Evolutionary conservation across 176 grass and related monocot species (phyloP).

Genomic region (Triticum dicoccoides): DNA sequence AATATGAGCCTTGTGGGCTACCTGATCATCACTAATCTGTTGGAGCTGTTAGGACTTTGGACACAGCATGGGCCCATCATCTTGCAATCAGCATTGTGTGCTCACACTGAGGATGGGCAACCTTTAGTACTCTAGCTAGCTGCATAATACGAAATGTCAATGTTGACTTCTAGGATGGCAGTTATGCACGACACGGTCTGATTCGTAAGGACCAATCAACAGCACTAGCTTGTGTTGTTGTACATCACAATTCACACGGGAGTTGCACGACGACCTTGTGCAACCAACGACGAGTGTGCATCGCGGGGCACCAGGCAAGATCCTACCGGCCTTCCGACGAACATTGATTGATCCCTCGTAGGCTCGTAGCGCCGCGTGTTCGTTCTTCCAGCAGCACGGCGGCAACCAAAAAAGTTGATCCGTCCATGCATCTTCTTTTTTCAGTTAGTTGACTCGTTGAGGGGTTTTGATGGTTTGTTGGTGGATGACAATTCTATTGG

Average conservation of each 20-base stretch:
- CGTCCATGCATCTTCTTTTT: not conserved
- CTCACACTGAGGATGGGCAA: not conserved
- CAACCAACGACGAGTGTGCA: not conserved
- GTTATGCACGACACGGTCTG: not conserved
- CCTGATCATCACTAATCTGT: not conserved
- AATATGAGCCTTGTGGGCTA: not conserved
- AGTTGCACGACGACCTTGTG: not conserved
- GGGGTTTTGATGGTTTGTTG: not conserved
- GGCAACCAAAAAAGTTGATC: not conserved
- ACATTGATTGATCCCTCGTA: not conserved
- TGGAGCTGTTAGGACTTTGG: not conserved
- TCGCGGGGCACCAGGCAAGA: not conserved
- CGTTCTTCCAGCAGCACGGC: not conserved
- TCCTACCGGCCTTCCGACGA: not conserved
- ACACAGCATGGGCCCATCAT: not conserved
- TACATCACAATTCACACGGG: not conserved
- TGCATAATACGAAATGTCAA: not conserved
- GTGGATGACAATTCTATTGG: no score
- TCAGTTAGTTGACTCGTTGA: not conserved
- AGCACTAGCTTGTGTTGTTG: not conserved
- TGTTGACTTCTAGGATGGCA: not conserved
- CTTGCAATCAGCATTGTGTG: not conserved
- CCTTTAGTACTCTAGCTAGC: not conserved
- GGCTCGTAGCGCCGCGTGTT: not conserved
- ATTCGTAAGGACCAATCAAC: not conserved